Conservation (phyloP, 192 early-diverging fungal genomes). For the Coemansia sp. region DNA sequence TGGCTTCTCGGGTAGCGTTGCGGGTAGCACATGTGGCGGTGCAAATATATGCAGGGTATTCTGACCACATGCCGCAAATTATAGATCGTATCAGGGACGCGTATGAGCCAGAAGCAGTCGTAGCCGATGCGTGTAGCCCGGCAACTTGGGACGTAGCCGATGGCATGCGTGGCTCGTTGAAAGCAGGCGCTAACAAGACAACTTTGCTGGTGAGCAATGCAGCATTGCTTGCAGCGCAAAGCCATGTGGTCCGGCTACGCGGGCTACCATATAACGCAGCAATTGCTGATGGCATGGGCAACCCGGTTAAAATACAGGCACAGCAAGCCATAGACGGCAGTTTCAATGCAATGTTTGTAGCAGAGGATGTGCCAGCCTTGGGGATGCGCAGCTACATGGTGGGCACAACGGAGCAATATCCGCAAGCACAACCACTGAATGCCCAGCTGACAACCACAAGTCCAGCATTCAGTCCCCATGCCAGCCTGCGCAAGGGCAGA, state of each 20-base stretch:
- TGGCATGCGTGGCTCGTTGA: slow-evolving; percentile 3
- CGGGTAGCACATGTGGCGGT: slow-evolving; percentile 9
- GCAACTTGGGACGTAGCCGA: slow-evolving; percentile 5
- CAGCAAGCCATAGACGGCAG: background rate
- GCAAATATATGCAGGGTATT: background rate
- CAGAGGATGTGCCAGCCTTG: slow-evolving; percentile 20
- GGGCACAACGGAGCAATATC: background rate
- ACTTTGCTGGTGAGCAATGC: slow-evolving; percentile 32
- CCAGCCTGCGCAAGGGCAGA: slow-evolving; percentile 15
- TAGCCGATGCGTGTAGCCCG: slow-evolving; percentile 9
- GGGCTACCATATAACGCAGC: slow-evolving; percentile 11
- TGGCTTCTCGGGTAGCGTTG: slow-evolving; percentile 21
- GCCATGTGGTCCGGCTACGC: slow-evolving; percentile 32
- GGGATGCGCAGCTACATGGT: slow-evolving; percentile 26
- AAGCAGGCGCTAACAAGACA: slow-evolving; percentile 2
- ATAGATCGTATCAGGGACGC: background rate
- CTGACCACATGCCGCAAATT: background rate
- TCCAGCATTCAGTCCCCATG: background rate
- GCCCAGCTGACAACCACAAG: background rate
- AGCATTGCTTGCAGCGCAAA: slow-evolving; percentile 15
- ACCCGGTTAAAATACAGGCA: slow-evolving; percentile 3
- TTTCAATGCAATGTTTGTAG: slow-evolving; percentile 31
- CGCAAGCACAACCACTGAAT: background rate
- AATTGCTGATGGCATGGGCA: slow-evolving; percentile 11
- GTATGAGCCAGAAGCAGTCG: background rate